Percentiles rank a stretch among this genome's conserved stretches.
Conservation (phyloP, 148 eudicot species). For the Persicaria maculosa region DNA sequence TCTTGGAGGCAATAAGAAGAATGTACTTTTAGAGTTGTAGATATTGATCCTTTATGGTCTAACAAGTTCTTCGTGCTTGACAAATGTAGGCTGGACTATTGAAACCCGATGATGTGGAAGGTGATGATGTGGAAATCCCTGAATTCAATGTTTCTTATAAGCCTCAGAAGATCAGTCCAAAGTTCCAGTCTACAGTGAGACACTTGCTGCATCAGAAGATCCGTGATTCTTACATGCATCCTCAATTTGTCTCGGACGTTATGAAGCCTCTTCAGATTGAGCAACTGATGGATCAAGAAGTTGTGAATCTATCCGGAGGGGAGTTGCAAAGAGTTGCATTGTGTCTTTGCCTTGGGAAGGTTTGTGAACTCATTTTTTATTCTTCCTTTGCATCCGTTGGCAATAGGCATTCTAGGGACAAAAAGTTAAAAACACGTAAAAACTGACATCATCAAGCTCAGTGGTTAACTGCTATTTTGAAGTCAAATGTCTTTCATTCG, state of each 20-base stretch:
- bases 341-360: conserved; percentile 79
- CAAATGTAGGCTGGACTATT: conserved; percentile 73
- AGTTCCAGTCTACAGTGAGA: conserved; percentile 53
- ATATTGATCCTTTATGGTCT: not conserved
- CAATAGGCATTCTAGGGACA: too few species aligned
- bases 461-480: not conserved
- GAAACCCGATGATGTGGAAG: conserved; percentile 73
- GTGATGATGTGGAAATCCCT: conserved; percentile 68
- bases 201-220: conserved; percentile 68
- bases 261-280: conserved; percentile 96
- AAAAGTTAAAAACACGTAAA: too few species aligned
- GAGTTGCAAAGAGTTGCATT: conserved; percentile 97
- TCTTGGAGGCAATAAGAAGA: not conserved
- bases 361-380: too few species aligned
- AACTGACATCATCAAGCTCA: too few species aligned
- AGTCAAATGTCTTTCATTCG: not conserved
- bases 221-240: conserved; percentile 78
- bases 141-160: conserved; percentile 90
- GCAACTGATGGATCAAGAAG: conserved; percentile 95
- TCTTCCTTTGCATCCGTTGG: too few species aligned
- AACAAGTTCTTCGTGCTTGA: not conserved
- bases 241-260: conserved; percentile 85
- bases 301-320: conserved; percentile 90
- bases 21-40: not conserved
- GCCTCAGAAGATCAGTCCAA: conserved; percentile 96